phyloP scores from a whole-genome alignment of 2,329 filamentous ascomycete genomes.

The Colletotrichum sp. region DNA sequence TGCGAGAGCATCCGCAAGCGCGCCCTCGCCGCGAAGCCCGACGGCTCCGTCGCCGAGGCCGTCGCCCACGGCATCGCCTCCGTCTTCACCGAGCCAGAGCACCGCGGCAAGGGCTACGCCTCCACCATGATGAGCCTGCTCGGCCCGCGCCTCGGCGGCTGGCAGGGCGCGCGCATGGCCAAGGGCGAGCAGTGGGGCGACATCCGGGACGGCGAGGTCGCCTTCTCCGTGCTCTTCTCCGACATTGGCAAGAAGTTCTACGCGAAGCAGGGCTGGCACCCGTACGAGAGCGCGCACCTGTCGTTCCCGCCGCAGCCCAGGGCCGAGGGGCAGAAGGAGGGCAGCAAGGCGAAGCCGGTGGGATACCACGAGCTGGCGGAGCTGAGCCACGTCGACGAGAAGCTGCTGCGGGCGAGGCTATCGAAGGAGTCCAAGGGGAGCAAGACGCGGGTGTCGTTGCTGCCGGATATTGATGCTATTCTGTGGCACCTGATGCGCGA shows the following conservation, averaged over 20 bases:
- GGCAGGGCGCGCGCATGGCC: constrained; percentile 33
- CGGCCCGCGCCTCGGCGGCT: constrained; percentile 44
- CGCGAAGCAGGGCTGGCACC: constrained; percentile 75
- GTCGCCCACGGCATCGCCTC: constrained; percentile 78
- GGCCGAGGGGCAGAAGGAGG: constrained; percentile 14
- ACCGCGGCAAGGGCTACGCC: constrained; percentile 77
- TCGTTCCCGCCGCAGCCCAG: constrained; percentile 54
- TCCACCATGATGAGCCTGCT: constrained; percentile 76
- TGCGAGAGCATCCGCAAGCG: constrained; percentile 70
- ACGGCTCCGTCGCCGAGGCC: constrained; percentile 51
- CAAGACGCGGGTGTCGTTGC: constrained; percentile 65
- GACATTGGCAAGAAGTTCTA: constrained; percentile 89
- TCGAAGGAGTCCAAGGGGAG: constrained; percentile 34
- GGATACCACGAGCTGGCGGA: constrained; percentile 64
- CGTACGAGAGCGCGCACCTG: constrained; percentile 76
- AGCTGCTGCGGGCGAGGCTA: constrained; percentile 62
- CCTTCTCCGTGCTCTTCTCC: constrained; percentile 83
- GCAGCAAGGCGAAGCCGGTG: constrained; percentile 46
- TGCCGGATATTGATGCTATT: constrained; percentile 71
- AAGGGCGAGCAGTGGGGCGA: constrained; percentile 24
- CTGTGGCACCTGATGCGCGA: constrained; percentile 83
- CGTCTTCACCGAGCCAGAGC: constrained; percentile 75
- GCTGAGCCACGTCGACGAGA: constrained; percentile 69
- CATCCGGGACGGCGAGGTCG: constrained; percentile 35
- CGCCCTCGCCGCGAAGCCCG: constrained; percentile 48